Base-by-base conservation (phyloP, 2,329 filamentous ascomycete genomes). In the Venturiaceae sp. region DNA sequence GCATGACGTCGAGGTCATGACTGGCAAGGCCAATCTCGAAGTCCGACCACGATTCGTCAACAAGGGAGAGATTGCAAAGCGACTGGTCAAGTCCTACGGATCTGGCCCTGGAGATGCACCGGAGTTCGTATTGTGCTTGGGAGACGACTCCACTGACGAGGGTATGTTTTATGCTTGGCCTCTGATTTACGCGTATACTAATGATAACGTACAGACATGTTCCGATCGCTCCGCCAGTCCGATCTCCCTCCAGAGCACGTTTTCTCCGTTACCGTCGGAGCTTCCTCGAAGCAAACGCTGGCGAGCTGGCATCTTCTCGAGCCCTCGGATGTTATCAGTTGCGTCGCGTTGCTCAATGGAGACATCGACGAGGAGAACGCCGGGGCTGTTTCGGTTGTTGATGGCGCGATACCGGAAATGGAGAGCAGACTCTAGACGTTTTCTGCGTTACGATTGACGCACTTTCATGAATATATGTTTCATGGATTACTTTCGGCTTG, bases 101-200 rank as follows among this genome's bases (percentile, higher is more conserved):
- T 16, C 30, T 16, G 53, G 52, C 16, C 28, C 46, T 44, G 44
- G 77, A 3, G 74, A 77, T 6, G 75, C 73, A 1, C 71, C 72
- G 1, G 77, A 83, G 55, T 96, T 97, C 68, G 85, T 95, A 11
- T 79, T 97, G 55, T 99, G 94, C 72, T 76, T 92, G 61, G 94
- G 94, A 44, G 94, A 99, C 71, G 94, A 99, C 68, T 95, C 94
- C 65, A 99, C 94, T 5, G 94, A 99, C 69, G 94, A 99, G 80
- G 92, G 95, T 86, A 85, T 64, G 74, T 63, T 23, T 32, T 14
- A 2, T 28, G 19, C 11, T 28, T 53, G 41, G 32, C 21, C n/a
- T 11, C 3, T 13, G 19, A 8, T 1, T 14, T 21, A 5, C n/a
- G 14, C 44, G 5, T 26, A 23, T 50, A 44, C 63, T 63, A 61